Evolutionary conservation across 805 yeast genomes (phyloP).

Genomic region (Teunomyces gatunensis): DNA sequence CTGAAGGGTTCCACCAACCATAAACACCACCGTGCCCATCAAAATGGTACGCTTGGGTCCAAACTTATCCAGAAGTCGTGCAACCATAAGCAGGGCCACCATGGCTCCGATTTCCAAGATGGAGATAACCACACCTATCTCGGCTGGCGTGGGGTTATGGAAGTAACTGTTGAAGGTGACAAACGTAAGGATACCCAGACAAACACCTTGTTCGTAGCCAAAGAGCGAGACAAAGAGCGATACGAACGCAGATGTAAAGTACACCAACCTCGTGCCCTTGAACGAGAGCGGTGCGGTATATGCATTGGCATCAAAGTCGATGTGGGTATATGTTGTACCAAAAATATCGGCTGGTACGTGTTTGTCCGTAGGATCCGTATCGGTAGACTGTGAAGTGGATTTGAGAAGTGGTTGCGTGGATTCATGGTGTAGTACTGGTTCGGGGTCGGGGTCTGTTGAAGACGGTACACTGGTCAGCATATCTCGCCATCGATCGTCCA

Average conservation of each 20-base stretch:
- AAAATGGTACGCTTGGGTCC: constrained; percentile 81
- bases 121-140: constrained; percentile 84
- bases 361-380: not conserved
- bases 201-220: constrained; percentile 68
- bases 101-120: constrained; percentile 87
- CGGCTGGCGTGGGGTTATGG: constrained; percentile 67
- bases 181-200: constrained; percentile 82
- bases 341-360: constrained; percentile 21
- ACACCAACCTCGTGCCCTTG: constrained; percentile 40
- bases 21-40: constrained; percentile 74
- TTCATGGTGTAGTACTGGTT: not conserved
- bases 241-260: constrained; percentile 45
- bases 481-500: not conserved
- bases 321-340: constrained; percentile 34
- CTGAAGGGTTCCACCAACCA: constrained; percentile 76
- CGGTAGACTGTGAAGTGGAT: not conserved
- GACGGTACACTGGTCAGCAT: not conserved
- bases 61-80: constrained; percentile 70
- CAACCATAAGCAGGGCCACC: constrained; percentile 73
- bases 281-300: constrained; percentile 32
- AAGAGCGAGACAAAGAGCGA: constrained; percentile 41
- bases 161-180: constrained; percentile 67
- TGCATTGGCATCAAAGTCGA: constrained; percentile 34
- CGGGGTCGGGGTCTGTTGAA: not conserved
- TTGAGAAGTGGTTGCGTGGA: not conserved